phyloP scores from a whole-genome alignment of 202 grass and related monocot species.

The Dendrocalamus latiflorus region DNA sequence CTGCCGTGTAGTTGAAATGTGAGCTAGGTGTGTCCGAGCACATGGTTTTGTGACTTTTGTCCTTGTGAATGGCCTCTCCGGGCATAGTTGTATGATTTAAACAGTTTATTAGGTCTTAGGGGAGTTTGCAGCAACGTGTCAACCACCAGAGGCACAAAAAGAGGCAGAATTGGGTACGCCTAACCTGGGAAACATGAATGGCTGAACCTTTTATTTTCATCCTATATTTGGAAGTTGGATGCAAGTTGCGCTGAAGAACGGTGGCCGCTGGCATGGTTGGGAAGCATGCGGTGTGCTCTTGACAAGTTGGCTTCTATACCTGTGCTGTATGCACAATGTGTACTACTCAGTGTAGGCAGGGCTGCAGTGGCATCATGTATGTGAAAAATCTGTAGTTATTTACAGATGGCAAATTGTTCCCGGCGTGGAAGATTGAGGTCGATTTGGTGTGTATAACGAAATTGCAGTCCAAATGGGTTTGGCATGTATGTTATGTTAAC shows the following conservation, averaged over 20 bases:
- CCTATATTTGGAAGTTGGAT: neutral
- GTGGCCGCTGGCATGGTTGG: neutral
- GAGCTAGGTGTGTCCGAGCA: neutral
- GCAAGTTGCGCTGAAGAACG: neutral
- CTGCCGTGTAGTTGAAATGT: neutral
- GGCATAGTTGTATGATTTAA: too few relatives aligned
- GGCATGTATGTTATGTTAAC: neutral
- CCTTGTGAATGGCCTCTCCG: neutral
- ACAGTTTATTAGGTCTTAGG: neutral
- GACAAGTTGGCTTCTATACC: neutral
- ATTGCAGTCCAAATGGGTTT: neutral
- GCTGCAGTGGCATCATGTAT: neutral
- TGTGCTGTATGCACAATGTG: too few relatives aligned
- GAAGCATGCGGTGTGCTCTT: neutral
- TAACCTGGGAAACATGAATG: neutral
- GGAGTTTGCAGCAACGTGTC: neutral
- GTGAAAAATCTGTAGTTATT: neutral
- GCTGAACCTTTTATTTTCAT: neutral
- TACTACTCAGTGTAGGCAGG: too few relatives aligned
- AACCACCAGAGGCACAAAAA: neutral
- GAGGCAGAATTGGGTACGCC: neutral
- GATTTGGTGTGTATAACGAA: neutral
- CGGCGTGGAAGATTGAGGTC: neutral
- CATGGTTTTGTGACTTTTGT: neutral
- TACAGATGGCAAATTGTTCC: neutral